Percentiles rank a stretch among this genome's conserved stretches.
These are phyloP conservation scores for Blastocystis sp. DNA, from an alignment of 352 stramenopile genomes.

Conservation along the genomic window DNA sequence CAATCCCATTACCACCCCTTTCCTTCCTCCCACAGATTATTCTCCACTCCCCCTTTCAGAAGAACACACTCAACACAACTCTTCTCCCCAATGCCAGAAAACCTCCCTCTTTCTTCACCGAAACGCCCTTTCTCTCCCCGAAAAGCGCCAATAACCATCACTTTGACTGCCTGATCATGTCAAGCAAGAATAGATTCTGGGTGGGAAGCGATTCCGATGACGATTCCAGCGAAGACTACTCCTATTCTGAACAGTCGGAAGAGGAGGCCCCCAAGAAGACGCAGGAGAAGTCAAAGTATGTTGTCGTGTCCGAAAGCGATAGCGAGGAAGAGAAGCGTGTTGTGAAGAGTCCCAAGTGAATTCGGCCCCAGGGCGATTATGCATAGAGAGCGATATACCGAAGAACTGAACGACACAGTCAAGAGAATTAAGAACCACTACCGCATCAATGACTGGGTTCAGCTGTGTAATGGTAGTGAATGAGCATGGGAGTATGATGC, in stretches of 20 bases:
- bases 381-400: conserved; percentile 25
- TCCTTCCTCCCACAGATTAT: too few relatives aligned
- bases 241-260: conserved; percentile 13
- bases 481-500: neutral
- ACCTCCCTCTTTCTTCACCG: neutral
- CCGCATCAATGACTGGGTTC: conserved; percentile 57
- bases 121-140: neutral
- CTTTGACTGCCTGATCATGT: neutral
- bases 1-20: too few relatives aligned
- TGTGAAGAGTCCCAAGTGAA: conserved; percentile 49
- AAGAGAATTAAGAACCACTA: conserved; percentile 65
- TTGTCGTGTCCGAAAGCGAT: conserved; percentile 41
- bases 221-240: conserved; percentile 2
- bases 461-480: conserved; percentile 27
- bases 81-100: too few relatives aligned
- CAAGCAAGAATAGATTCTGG: conserved; percentile 55
- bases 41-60: too few relatives aligned
- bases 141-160: neutral
- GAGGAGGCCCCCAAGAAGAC: conserved; percentile 1
- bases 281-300: conserved; percentile 32
- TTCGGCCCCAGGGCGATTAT: neutral
- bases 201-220: conserved; percentile 27
- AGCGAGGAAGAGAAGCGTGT: conserved; percentile 65
- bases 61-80: too few relatives aligned
- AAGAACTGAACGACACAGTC: conserved; percentile 31